phyloP scores from a whole-genome alignment of 1,139 yeast species.

The Magnusiomyces ingens region DNA sequence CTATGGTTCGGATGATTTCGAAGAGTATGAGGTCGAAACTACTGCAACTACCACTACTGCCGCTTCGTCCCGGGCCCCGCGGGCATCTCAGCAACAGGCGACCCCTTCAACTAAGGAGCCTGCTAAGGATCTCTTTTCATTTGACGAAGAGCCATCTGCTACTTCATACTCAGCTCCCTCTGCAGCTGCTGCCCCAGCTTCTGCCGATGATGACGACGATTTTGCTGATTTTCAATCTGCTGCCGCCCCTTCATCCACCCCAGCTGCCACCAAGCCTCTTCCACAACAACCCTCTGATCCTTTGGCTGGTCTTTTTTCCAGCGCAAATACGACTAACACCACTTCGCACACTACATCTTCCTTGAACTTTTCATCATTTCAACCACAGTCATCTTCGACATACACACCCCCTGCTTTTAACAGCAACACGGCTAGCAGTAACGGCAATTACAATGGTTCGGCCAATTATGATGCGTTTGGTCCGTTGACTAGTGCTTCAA shows the following conservation, averaged over 20 bases:
- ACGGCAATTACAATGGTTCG: slow-evolving; percentile 33
- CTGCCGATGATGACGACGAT: slow-evolving; percentile 66
- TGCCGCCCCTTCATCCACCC: slow-evolving; percentile 25
- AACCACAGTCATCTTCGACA: slow-evolving; percentile 18
- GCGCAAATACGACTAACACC: slow-evolving; percentile 16
- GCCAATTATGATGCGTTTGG: slow-evolving; percentile 19
- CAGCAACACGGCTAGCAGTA: slow-evolving; percentile 24
- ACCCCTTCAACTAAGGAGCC: slow-evolving; percentile 23
- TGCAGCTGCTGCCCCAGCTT: slow-evolving; percentile 19
- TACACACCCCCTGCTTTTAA: slow-evolving; percentile 16
- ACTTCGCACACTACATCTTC: slow-evolving; percentile 18
- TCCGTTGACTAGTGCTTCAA: slow-evolving; percentile 26
- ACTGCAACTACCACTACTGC: slow-evolving; percentile 13
- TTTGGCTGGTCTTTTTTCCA: slow-evolving; percentile 22
- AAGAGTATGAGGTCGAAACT: slow-evolving; percentile 54
- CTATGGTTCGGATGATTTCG: slow-evolving; percentile 39
- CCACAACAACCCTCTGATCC: slow-evolving; percentile 19
- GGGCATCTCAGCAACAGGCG: slow-evolving; percentile 16
- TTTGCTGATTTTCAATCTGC: slow-evolving; percentile 94
- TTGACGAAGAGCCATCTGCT: slow-evolving; percentile 36
- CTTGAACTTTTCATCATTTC: slow-evolving; percentile 19
- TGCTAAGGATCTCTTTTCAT: slow-evolving; percentile 46
- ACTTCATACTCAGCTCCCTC: slow-evolving; percentile 16
- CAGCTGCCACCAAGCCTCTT: slow-evolving; percentile 26
- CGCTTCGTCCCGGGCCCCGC: slow-evolving; percentile 10